A percentile compares a stretch with the other conserved stretches of the same genome.
Evolutionary conservation across 2,329 filamentous ascomycete species (phyloP).

Genomic region (Talaromyces piceae): DNA sequence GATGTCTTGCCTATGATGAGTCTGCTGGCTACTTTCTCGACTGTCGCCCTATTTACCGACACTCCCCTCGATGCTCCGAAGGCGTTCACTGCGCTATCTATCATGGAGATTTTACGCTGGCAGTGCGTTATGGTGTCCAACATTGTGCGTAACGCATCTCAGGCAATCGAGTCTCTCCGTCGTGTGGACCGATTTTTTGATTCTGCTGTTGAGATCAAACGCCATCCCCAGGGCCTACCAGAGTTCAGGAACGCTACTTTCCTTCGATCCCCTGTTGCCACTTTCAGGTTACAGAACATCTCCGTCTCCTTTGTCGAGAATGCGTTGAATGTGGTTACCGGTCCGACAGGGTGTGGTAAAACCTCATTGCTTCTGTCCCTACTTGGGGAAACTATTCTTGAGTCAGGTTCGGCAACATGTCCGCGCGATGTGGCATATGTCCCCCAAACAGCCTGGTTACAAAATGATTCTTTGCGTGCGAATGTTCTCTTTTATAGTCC

Average conservation of each 20-base stretch:
- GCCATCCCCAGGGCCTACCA: constrained; percentile 45
- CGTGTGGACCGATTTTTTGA: constrained; percentile 50
- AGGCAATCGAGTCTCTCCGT: constrained; percentile 43
- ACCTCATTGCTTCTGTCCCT: constrained; percentile 43
- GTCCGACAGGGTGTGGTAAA: constrained; percentile 51
- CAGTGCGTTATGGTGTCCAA: constrained; percentile 47
- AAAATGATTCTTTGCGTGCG: constrained; percentile 58
- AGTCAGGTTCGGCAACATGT: constrained; percentile 22
- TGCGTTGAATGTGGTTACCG: constrained; percentile 49
- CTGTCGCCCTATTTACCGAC: constrained; percentile 44
- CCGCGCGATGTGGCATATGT: constrained; percentile 52
- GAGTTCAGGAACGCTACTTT: constrained; percentile 43
- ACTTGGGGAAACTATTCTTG: constrained; percentile 20
- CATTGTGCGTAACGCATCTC: constrained; percentile 37
- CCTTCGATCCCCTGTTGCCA: constrained; percentile 44
- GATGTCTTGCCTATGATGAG: constrained; percentile 48
- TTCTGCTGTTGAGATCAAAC: constrained; percentile 42
- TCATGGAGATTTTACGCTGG: constrained; percentile 47
- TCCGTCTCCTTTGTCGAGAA: constrained; percentile 46
- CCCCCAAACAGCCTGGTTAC: constrained; percentile 57
- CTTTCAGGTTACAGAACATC: constrained; percentile 39
- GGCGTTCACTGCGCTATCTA: constrained; percentile 50
- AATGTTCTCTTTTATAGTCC: constrained; percentile 57
- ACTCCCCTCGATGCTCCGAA: constrained; percentile 48
- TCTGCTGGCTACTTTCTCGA: constrained; percentile 48